phyloP scores from a whole-genome alignment of 73 alveolate genomes.

The Paramecium sonneborni region DNA sequence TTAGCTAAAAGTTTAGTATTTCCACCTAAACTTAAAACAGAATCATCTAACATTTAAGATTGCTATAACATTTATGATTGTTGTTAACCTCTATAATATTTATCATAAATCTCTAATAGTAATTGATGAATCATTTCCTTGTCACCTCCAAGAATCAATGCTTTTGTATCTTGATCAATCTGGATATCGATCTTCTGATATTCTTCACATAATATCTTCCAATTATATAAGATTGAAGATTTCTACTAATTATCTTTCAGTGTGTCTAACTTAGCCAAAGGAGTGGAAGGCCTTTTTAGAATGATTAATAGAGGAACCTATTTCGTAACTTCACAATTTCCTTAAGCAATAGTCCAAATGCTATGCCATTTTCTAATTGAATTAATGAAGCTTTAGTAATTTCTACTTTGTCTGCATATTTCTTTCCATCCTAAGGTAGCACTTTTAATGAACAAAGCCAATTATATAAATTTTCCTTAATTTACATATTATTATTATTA shows the following conservation, averaged over 20 bases:
- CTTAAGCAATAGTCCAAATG: constrained; percentile 47
- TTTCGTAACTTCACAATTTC: constrained; percentile 62
- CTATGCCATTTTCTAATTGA: constrained; percentile 61
- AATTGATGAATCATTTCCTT: constrained; percentile 63
- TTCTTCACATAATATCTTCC: constrained; percentile 78
- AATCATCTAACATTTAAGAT: constrained; percentile 21
- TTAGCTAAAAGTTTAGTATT: constrained; percentile 5
- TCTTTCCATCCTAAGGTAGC: constrained; percentile 57
- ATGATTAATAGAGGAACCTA: neutral
- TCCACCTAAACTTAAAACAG: neutral
- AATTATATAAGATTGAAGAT: constrained; percentile 80
- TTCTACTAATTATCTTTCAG: constrained; percentile 61
- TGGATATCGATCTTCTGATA: constrained; percentile 72
- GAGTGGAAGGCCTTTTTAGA: constrained; percentile 57
- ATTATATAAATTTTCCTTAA: constrained; percentile 49
- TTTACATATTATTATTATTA: constrained; percentile 51
- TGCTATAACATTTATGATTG: neutral
- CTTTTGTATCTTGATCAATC: constrained; percentile 75
- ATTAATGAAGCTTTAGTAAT: constrained; percentile 22
- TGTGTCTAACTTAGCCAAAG: constrained; percentile 67
- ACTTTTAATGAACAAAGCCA: constrained; percentile 51
- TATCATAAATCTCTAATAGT: constrained; percentile 44
- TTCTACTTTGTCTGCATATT: constrained; percentile 54
- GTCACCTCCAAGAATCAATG: constrained; percentile 71
- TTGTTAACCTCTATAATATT: constrained; percentile 17